Base-by-base conservation (phyloP, 73 alveolate genomes). In the Halteria grandinella region DNA sequence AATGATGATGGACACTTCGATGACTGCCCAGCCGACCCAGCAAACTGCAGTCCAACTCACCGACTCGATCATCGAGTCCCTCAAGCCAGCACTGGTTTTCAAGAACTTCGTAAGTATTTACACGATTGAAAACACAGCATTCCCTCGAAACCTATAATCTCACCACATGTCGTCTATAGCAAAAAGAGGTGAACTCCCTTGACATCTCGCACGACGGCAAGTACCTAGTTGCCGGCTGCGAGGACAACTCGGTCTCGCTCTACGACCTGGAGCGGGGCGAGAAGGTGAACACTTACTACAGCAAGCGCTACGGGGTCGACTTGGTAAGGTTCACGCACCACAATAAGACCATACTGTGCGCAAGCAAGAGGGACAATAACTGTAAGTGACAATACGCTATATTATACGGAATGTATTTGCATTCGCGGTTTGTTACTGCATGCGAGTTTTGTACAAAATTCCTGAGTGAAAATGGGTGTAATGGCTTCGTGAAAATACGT, bases 171-270 rank as follows among this genome's bases (percentile, higher is more conserved):
- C 37, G n/a, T 14, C 1, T 45, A 64, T 70, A 70, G 83, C 29
- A 45, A 45, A 52, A 83, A 51, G 88, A 47, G 17, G 55, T 83
- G 15, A 83, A 83, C 84, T 83, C 92, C 8, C 50, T 83, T 15
- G 92, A 83, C 49, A 55, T 83, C 58, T 57, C 87, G 24, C 55
- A 51, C 18, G 87, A 72, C 36, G 92, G 92, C 27, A 72, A 41
- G 47, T 60, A 57, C 33, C 41, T 83, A 39, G 92, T 74, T 1
- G 78, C 79, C 20, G 79, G 92, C 0, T 33, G 87, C 31, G 77
- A 83, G 34, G 92, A 83, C 58, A 49, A 51, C 21, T 23, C 83
- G 12, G 79, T 83, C 17, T 48, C 78, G 17, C 69, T 69, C 25
- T 60, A 75, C 48, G 93, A 84, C 52, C 34, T 74, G 20, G 85